These are phyloP conservation scores for Boletellus deceptivus DNA, from an alignment of 1,284 basidiomycete species.

Conservation along the genomic window DNA sequence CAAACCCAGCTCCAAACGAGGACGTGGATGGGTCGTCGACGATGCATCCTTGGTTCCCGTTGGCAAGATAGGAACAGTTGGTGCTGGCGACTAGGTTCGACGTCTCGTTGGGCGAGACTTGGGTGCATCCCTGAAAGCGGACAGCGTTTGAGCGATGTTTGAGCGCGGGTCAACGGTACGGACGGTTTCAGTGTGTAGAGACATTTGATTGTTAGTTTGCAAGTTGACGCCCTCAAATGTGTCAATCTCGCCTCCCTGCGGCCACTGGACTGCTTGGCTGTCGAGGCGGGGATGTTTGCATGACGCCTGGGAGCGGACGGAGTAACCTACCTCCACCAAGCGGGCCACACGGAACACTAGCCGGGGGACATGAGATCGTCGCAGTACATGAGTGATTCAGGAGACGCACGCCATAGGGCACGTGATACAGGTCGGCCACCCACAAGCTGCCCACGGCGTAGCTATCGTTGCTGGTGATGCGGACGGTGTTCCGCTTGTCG, in stretches of 20 bases:
- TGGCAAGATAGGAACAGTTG: constrained; percentile 55
- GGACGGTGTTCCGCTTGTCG: constrained; percentile 68
- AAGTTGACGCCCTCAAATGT: constrained; percentile 76
- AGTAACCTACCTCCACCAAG: constrained; percentile 43
- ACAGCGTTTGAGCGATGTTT: constrained; percentile 17
- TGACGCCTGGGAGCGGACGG: not conserved
- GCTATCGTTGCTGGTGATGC: constrained; percentile 57
- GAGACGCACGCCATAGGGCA: constrained; percentile 59
- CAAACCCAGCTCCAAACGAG: constrained; percentile 67
- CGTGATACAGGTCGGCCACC: constrained; percentile 65
- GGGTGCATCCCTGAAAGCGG: constrained; percentile 49
- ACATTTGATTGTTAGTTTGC: constrained; percentile 60
- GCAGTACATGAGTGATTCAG: not conserved
- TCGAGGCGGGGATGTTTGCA: not conserved
- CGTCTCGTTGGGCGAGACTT: constrained; percentile 47
- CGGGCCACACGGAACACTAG: constrained; percentile 74
- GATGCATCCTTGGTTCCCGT: constrained; percentile 63
- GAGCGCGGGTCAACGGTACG: constrained; percentile 5
- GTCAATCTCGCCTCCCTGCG: constrained; percentile 69
- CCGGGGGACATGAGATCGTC: constrained; percentile 1
- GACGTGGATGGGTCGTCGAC: constrained; percentile 49
- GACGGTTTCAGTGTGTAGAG: constrained; percentile 58
- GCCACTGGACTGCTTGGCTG: constrained; percentile 60
- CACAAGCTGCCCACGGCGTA: constrained; percentile 66
- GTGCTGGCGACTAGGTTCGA: constrained; percentile 56